Evolutionary conservation across 2,329 filamentous ascomycete species (phyloP).

Genomic region (Talaromyces marneffei): DNA sequence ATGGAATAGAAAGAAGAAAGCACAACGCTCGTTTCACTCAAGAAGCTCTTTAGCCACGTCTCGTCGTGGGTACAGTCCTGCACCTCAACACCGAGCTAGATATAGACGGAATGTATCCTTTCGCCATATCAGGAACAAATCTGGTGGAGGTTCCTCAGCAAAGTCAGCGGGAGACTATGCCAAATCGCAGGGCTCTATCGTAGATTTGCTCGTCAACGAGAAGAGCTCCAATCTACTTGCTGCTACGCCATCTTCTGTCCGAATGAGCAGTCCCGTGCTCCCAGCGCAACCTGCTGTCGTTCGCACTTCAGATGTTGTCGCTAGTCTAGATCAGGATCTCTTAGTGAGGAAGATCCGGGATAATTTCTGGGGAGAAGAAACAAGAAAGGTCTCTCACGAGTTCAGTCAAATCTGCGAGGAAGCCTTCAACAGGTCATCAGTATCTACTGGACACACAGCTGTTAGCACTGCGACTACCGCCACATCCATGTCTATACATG

Average conservation of each 20-base stretch:
- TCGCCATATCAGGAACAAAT: slow-evolving; percentile 46
- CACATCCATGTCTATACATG: slow-evolving; percentile 38
- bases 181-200: slow-evolving; percentile 22
- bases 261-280: slow-evolving; percentile 28
- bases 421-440: slow-evolving; percentile 70
- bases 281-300: slow-evolving; percentile 36
- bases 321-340: slow-evolving; percentile 22
- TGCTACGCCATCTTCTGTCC: not conserved
- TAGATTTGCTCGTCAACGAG: slow-evolving; percentile 20
- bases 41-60: slow-evolving; percentile 46
- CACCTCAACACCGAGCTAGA: slow-evolving; percentile 41
- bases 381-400: slow-evolving; percentile 75
- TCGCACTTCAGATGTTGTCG: slow-evolving; percentile 27
- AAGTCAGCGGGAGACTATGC: slow-evolving; percentile 21
- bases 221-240: slow-evolving; percentile 21
- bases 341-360: slow-evolving; percentile 38
- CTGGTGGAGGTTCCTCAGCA: slow-evolving; percentile 26
- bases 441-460: slow-evolving; percentile 46
- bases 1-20: slow-evolving; percentile 29
- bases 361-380: slow-evolving; percentile 64
- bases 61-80: slow-evolving; percentile 32
- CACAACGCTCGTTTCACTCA: slow-evolving; percentile 38
- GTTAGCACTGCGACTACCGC: slow-evolving; percentile 49
- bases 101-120: slow-evolving; percentile 61
- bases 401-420: slow-evolving; percentile 88